phyloP scores from a whole-genome alignment of 257 asterid species.

The Solanum appendiculatum region DNA sequence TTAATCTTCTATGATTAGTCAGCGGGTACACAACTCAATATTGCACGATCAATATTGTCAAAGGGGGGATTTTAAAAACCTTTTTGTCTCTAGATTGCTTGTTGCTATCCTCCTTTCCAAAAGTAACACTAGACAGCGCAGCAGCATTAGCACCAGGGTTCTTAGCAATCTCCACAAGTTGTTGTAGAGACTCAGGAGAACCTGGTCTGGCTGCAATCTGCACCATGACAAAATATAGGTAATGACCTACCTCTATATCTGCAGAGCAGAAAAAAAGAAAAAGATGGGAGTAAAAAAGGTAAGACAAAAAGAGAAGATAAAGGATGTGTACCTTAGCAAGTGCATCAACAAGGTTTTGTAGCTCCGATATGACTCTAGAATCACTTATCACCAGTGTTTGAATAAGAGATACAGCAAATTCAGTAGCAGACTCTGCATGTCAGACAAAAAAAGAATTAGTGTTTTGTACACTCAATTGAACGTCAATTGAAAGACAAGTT shows the following conservation, averaged over 20 bases:
- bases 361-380: constrained; percentile 68
- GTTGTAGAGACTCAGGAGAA: constrained; percentile 86
- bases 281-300: not conserved
- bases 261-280: not conserved
- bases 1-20: not conserved
- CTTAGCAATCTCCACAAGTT: constrained; percentile 89
- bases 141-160: constrained; percentile 50
- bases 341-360: constrained; percentile 86
- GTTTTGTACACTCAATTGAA: not conserved
- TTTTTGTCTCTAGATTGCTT: constrained; percentile 60
- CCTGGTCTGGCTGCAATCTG: constrained; percentile 99
- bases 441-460: constrained; percentile 7
- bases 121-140: constrained; percentile 35
- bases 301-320: not conserved
- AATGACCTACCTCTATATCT: not conserved
- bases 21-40: not conserved
- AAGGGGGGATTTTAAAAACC: constrained; percentile 24
- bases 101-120: constrained; percentile 54
- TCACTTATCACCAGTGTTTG: constrained; percentile 56
- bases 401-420: constrained; percentile 76
- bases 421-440: constrained; percentile 87
- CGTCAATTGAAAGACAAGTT: constrained; percentile 1
- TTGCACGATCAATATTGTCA: not conserved
- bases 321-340: constrained; percentile 59
- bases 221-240: not conserved